These are phyloP conservation scores for Chamaenerion angustifolium DNA, from an alignment of 345 rosid genomes.

Conservation along the genomic window DNA sequence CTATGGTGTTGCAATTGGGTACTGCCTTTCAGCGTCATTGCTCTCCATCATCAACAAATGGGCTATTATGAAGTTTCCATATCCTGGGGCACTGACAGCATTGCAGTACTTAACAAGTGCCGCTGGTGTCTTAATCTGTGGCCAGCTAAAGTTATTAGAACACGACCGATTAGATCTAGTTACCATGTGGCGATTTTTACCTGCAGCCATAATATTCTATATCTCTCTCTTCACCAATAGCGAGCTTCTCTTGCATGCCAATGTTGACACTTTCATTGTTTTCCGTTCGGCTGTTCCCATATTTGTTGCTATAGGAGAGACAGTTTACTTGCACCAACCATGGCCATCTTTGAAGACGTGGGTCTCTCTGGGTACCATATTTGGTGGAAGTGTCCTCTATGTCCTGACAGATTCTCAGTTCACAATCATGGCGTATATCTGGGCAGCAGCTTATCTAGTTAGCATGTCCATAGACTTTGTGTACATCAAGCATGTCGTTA, in stretches of 20 bases:
- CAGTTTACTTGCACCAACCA: constrained; percentile 68
- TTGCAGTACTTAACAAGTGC: constrained; percentile 84
- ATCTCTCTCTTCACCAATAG: constrained; percentile 90
- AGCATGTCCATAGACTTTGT: constrained; percentile 97
- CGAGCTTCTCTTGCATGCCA: constrained; percentile 92
- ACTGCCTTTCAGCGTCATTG: constrained; percentile 86
- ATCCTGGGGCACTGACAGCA: constrained; percentile 92
- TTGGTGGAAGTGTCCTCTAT: constrained; percentile 77
- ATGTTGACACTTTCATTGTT: constrained; percentile 91
- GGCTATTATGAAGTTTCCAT: constrained; percentile 95
- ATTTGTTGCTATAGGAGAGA: constrained; percentile 84
- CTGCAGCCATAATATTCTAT: constrained; percentile 87
- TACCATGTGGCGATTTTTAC: constrained; percentile 92
- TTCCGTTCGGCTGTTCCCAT: constrained; percentile 89
- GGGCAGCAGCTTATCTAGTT: constrained; percentile 83
- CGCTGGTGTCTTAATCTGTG: constrained; percentile 58
- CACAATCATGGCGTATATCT: constrained; percentile 64
- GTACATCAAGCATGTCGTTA: constrained; percentile 93
- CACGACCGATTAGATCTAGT: constrained; percentile 49
- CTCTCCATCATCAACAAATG: constrained; percentile 96
- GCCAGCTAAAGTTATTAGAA: constrained; percentile 49
- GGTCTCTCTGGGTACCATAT: constrained; percentile 65
- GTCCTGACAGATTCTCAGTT: constrained; percentile 85
- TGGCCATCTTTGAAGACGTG: constrained; percentile 87
- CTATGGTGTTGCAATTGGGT: constrained; percentile 80